A percentile compares a stretch with the other conserved stretches of the same genome.
These are phyloP conservation scores for Heteromeles arbutifolia DNA, from an alignment of 306 rosid species.

Conservation along the genomic window DNA sequence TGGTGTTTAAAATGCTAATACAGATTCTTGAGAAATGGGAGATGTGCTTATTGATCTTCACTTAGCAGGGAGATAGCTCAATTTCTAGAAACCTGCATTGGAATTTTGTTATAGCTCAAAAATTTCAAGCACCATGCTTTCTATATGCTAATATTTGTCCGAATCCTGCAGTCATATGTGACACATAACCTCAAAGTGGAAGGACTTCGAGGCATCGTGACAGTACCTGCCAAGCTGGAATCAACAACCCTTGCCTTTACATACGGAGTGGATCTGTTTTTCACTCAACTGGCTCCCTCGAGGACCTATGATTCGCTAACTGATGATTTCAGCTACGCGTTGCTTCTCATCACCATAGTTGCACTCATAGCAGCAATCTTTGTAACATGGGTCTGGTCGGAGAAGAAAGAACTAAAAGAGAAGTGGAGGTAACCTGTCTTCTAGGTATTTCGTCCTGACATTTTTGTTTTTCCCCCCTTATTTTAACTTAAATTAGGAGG, in stretches of 20 bases:
- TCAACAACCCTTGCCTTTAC: conserved; percentile 86
- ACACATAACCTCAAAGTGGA: conserved; percentile 85
- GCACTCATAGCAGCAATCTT: conserved; percentile 83
- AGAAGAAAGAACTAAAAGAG: conserved; percentile 85
- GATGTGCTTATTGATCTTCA: no score
- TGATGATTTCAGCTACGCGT: conserved; percentile 97
- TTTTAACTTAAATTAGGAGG: conserved; percentile 22
- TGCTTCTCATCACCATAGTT: conserved; percentile 85
- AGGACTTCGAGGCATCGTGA: conserved; percentile 73
- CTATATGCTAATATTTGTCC: conserved; percentile 6
- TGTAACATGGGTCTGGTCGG: conserved; percentile 76
- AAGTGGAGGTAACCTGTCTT: conserved; percentile 72
- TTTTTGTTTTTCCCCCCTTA: background rate
- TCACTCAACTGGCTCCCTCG: conserved; percentile 85
- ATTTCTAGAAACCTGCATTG: background rate
- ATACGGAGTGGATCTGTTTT: conserved; percentile 89
- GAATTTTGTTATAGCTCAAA: background rate
- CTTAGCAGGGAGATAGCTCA: no score
- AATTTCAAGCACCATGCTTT: background rate
- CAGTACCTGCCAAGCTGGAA: conserved; percentile 91
- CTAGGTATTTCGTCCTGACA: conserved; percentile 10
- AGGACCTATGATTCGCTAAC: conserved; percentile 93
- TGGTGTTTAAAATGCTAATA: background rate
- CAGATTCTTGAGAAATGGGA: no score
- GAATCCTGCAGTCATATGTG: conserved; percentile 61